A percentile compares a stretch with the other conserved stretches of the same genome.
These are phyloP conservation scores for Monosporascus sp. DNA, from an alignment of 2,329 filamentous ascomycete genomes.

Conservation along the genomic window DNA sequence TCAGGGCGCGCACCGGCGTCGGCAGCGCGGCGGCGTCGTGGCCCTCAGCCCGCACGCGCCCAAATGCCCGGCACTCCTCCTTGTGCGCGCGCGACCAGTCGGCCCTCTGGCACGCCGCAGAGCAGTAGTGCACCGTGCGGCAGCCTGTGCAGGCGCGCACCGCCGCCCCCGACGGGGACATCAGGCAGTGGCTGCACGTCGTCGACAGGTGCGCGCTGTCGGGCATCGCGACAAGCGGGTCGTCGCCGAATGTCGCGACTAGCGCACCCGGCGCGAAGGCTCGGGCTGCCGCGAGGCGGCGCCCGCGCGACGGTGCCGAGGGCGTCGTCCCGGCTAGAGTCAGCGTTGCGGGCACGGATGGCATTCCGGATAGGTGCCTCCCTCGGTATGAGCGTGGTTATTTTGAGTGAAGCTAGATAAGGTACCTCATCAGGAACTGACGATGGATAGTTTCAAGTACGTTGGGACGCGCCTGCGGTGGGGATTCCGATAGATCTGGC, in stretches of 20 bases:
- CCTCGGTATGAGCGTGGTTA: too few relatives aligned
- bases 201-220: conserved; percentile 33
- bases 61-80: conserved; percentile 46
- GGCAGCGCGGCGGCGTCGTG: conserved; percentile 34
- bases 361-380: background rate
- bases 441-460: too few relatives aligned
- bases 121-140: conserved; percentile 49
- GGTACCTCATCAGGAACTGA: too few relatives aligned
- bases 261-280: conserved; percentile 38
- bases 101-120: conserved; percentile 44
- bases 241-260: conserved; percentile 37
- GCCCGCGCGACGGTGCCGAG: conserved; percentile 28
- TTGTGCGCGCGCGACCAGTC: conserved; percentile 50
- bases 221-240: conserved; percentile 42
- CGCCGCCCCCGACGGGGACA: conserved; percentile 5
- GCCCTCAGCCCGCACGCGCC: conserved; percentile 31
- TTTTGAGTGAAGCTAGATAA: too few relatives aligned
- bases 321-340: conserved; percentile 3
- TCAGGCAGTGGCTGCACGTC: conserved; percentile 47
- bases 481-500: too few relatives aligned
- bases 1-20: conserved; percentile 48
- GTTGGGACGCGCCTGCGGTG: too few relatives aligned
- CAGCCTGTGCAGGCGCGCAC: conserved; percentile 47
- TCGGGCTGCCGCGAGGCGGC: conserved; percentile 38
- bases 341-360: conserved; percentile 9